Base-by-base conservation (phyloP, 176 grass and related monocot genomes). In the Phyllostachys edulis region DNA sequence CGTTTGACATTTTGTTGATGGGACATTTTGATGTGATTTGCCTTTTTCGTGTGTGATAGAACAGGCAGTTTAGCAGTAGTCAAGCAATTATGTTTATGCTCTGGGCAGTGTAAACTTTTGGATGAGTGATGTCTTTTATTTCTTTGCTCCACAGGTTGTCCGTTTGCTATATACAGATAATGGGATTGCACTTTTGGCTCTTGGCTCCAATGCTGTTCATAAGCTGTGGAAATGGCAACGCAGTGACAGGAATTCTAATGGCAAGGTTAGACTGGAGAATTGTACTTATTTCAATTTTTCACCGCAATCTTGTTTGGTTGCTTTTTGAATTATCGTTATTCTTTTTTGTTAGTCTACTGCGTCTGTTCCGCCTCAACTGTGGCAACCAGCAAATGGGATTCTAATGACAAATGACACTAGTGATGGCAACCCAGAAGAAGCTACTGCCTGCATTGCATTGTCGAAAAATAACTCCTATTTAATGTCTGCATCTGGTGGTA, bases 401-500 rank as follows among this genome's bases (percentile, higher is more conserved):
- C 90, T 94, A 54, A 99, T 99, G 97, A 92, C 93, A 41, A 99
- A 99, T 24, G 97, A 99, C 63, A 99, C 70, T 27, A 91, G 79
- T 42, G 97, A 99, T 63, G 78, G 85, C 84, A 99, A 99, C 60
- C 93, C 97, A 4, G 97, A 99, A 92, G 97, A 99, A 83, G 93
- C 91, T 75, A 99, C 93, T 27, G 93, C 97, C 17, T 99, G 97
- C 85, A 99, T 99, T 78, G 97, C 97, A 55, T 80, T 99, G 81
- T 99, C 97, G 54, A 99, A 99, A 85, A 99, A 99, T 82, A 93
- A 99, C 61, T 99, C 97, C 0, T 99, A 99, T 84, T 93, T 99
- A 68, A 99, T 99, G 97, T 99, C 93, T 67, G 97, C 93, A 55
- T 99, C 97, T 87, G 97, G 97, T 55, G 97, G 97, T 62, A 99